phyloP scores from a whole-genome alignment of 805 yeast species.

The Starmera pachycereana region DNA sequence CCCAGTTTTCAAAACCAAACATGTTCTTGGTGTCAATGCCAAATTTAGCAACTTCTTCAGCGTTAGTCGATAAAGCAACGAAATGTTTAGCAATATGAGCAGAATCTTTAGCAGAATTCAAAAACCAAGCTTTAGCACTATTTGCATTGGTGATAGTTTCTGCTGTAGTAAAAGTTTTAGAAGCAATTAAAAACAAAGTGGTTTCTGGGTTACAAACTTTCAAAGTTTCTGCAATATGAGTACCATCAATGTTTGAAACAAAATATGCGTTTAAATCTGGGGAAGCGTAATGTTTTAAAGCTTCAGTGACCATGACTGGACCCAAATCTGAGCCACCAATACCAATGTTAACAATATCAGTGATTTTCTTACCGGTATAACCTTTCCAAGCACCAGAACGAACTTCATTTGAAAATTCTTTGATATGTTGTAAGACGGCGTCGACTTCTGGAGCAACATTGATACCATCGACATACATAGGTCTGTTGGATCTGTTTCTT shows the following conservation, averaged over 20 bases:
- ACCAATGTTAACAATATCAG: slow-evolving; percentile 94
- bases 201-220: slow-evolving; percentile 78
- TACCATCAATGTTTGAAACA: slow-evolving; percentile 98
- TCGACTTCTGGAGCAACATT: slow-evolving; percentile 91
- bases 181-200: slow-evolving; percentile 84
- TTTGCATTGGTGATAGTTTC: slow-evolving; percentile 96
- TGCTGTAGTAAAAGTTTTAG: slow-evolving; percentile 98
- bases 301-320: slow-evolving; percentile 99
- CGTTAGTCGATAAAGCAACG: slow-evolving; percentile 93
- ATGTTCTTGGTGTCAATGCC: slow-evolving; percentile 97
- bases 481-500: slow-evolving; percentile 81
- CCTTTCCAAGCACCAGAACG: slow-evolving; percentile 96
- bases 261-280: slow-evolving; percentile 74
- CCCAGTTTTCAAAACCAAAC: slow-evolving; percentile 99
- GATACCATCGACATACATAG: slow-evolving; percentile 81
- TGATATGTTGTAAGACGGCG: slow-evolving; percentile 88
- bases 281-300: slow-evolving; percentile 80
- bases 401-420: slow-evolving; percentile 82
- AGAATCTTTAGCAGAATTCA: slow-evolving; percentile 54
- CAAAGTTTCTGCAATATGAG: slow-evolving; percentile 87
- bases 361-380: slow-evolving; percentile 88
- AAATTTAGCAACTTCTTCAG: slow-evolving; percentile 80
- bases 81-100: slow-evolving; percentile 91
- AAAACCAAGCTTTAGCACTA: slow-evolving; percentile 92
- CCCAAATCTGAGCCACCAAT: slow-evolving; percentile 99